These are phyloP conservation scores for Penicillium cataractarum DNA, from an alignment of 495 filamentous ascomycete species.

Conservation along the genomic window DNA sequence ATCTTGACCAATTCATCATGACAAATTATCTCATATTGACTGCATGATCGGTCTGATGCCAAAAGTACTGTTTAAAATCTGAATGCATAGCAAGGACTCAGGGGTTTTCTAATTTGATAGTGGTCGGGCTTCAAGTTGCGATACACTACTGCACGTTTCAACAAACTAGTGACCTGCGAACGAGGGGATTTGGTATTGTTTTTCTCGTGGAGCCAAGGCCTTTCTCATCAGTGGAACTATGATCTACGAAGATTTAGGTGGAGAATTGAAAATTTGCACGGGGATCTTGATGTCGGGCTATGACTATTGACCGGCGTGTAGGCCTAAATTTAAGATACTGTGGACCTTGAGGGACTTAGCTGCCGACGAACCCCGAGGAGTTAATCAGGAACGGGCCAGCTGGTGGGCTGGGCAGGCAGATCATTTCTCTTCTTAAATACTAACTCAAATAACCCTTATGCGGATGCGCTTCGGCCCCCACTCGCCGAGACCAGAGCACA, in stretches of 20 bases:
- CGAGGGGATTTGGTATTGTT: background rate
- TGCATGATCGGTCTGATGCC: background rate
- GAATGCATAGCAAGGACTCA: background rate
- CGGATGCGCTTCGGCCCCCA: background rate
- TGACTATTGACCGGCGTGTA: background rate
- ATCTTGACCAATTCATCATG: background rate
- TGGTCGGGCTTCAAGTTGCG: background rate
- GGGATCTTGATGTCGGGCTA: background rate
- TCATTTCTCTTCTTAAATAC: background rate
- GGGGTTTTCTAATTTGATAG: background rate
- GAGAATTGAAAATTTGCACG: background rate
- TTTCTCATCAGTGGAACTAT: background rate
- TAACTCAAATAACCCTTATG: constrained; percentile 1
- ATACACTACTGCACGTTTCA: background rate
- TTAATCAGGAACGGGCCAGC: background rate
- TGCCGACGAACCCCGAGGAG: background rate
- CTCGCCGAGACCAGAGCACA: background rate
- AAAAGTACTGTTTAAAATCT: background rate
- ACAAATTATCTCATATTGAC: background rate
- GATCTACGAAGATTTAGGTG: background rate
- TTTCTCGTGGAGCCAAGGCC: background rate
- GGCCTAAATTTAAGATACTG: background rate
- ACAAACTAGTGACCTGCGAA: background rate
- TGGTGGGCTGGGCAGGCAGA: background rate
- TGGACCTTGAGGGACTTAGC: background rate